Evolutionary conservation across 1,284 basidiomycete species (phyloP).

Genomic region (Cryptococcus wingfieldii): DNA sequence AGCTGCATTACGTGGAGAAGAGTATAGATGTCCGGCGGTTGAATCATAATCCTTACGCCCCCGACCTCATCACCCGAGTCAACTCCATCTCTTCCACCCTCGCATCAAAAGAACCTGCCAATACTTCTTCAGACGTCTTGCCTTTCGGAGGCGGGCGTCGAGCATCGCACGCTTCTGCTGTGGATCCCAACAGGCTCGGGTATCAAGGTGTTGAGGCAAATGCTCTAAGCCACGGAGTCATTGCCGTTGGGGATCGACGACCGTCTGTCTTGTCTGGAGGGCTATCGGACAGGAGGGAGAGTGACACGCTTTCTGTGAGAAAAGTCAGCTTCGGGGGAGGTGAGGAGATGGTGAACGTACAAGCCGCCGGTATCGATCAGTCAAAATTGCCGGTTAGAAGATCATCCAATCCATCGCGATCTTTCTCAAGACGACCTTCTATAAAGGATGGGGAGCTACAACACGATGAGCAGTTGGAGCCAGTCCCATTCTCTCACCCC

Average conservation of each 20-base stretch:
- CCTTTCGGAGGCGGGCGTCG: constrained; percentile 2
- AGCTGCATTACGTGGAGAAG: constrained; percentile 21
- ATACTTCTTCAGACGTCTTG: constrained; percentile 6
- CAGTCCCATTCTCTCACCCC: constrained; percentile 5
- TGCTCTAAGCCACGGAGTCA: not conserved
- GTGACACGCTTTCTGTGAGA: constrained; percentile 6
- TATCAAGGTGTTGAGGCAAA: constrained; percentile 1
- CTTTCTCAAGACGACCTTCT: not conserved
- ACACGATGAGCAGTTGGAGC: not conserved
- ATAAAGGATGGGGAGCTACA: not conserved
- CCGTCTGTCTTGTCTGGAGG: constrained; percentile 10
- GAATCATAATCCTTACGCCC: constrained; percentile 11
- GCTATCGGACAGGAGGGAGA: not conserved
- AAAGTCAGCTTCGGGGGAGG: constrained; percentile 14
- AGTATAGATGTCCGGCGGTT: constrained; percentile 16
- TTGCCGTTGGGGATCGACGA: constrained; percentile 7
- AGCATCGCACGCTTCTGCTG: not conserved
- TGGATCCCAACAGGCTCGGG: not conserved
- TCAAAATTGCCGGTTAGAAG: not conserved
- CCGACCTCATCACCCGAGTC: constrained; percentile 19
- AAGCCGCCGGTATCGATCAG: not conserved
- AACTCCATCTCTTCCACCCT: constrained; percentile 23
- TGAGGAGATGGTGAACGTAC: constrained; percentile 9
- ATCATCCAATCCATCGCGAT: not conserved
- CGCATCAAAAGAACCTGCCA: not conserved